phyloP scores from a whole-genome alignment of 2,329 filamentous ascomycete species.

The Emericellopsis cladophorae region DNA sequence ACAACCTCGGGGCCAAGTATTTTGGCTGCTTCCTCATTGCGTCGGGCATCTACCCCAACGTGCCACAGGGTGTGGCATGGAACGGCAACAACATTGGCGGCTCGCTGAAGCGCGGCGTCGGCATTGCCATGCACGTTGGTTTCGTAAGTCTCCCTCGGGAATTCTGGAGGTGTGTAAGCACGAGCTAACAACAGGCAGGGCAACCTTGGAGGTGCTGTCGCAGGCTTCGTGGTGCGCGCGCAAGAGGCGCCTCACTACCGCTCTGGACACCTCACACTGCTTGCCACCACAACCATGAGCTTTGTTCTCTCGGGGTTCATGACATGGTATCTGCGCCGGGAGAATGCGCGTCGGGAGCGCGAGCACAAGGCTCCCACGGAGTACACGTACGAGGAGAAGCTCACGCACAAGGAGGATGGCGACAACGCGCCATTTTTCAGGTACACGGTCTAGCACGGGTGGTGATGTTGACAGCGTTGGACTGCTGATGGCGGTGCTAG shows the following conservation, averaged over 20 bases:
- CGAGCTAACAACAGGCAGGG: constrained; percentile 8
- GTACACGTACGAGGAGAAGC: constrained; percentile 40
- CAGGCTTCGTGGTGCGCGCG: constrained; percentile 19
- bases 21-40: constrained; percentile 30
- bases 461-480: too few relatives aligned
- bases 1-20: constrained; percentile 30
- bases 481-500: too few relatives aligned
- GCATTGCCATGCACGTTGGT: constrained; percentile 43
- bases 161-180: too few relatives aligned
- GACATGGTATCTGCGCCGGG: constrained; percentile 41
- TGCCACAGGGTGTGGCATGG: constrained; percentile 44
- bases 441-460: constrained; percentile 28
- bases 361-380: constrained; percentile 31
- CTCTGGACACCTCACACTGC: constrained; percentile 44
- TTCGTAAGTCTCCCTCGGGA: constrained; percentile 14
- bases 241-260: constrained; percentile 40
- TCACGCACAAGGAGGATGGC: constrained; percentile 37
- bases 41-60: constrained; percentile 34
- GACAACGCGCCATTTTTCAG: constrained; percentile 44
- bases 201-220: constrained; percentile 21
- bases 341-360: constrained; percentile 41
- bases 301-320: constrained; percentile 37
- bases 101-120: constrained; percentile 38
- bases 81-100: constrained; percentile 47
- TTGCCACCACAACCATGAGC: constrained; percentile 41